Conservation (phyloP, 2,329 filamentous ascomycete genomes). For the Bipolaris zeicola region DNA sequence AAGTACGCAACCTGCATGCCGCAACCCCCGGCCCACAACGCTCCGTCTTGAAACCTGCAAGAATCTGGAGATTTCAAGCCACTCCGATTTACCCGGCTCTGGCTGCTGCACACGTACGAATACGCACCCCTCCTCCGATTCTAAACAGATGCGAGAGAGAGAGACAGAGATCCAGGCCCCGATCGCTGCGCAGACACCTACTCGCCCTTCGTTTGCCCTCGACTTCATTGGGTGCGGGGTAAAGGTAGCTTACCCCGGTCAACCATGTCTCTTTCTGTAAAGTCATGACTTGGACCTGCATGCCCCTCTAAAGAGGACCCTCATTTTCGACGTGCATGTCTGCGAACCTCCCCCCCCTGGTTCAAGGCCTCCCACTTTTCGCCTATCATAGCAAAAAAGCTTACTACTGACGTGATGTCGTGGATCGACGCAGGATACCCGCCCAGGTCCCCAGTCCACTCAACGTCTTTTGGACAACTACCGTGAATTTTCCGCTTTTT, state of each 20-base stretch:
- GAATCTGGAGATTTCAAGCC: not conserved
- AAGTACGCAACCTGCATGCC: conserved; percentile 4
- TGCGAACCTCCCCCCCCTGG: not conserved
- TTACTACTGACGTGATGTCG: no score
- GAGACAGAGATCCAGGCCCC: not conserved
- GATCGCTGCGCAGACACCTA: conserved; percentile 12
- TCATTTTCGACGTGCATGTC: not conserved
- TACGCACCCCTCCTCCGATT: no score
- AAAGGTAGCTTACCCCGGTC: not conserved
- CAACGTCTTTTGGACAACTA: not conserved
- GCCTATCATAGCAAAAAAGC: no score
- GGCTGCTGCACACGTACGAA: not conserved
- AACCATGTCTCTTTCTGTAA: not conserved
- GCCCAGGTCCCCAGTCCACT: not conserved
- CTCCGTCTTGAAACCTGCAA: conserved; percentile 15
- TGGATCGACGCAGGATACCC: no score
- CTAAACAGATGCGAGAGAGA: not conserved
- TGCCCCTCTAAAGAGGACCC: no score
- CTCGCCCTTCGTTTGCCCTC: conserved; percentile 11
- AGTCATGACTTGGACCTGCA: not conserved
- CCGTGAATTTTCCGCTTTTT: not conserved
- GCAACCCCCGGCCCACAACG: conserved; percentile 2
- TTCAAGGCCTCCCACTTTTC: no score
- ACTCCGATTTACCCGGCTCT: conserved; percentile 3
- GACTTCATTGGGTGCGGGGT: not conserved